Percentiles rank a stretch among this genome's conserved stretches.
phyloP scores from a whole-genome alignment of 495 filamentous ascomycete genomes.

The Daldinia loculata region DNA sequence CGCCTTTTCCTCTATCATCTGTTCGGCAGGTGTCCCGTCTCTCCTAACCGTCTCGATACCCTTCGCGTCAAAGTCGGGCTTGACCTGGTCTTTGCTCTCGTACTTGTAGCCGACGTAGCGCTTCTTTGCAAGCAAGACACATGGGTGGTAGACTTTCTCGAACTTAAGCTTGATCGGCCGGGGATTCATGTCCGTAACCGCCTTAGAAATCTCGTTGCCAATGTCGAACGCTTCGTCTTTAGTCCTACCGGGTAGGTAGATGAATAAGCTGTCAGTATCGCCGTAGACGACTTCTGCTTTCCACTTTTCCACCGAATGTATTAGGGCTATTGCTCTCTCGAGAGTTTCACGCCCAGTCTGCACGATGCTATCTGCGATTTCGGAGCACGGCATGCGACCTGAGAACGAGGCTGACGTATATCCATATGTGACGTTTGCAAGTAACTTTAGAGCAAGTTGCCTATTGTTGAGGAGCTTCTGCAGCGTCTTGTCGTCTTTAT shows the following conservation, averaged over 20 bases:
- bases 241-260: conserved; percentile 87
- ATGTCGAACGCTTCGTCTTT: conserved; percentile 90
- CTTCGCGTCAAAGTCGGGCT: conserved; percentile 96
- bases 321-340: conserved; percentile 91
- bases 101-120: conserved; percentile 98
- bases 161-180: conserved; percentile 95
- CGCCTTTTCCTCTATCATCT: conserved; percentile 96
- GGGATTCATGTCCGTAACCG: conserved; percentile 89
- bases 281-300: conserved; percentile 97
- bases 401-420: conserved; percentile 97
- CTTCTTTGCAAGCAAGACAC: conserved; percentile 93
- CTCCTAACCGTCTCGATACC: conserved; percentile 96
- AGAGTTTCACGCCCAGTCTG: conserved; percentile 94
- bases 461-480: conserved; percentile 92
- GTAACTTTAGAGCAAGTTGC: conserved; percentile 94
- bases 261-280: conserved; percentile 96
- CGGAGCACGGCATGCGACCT: conserved; percentile 95
- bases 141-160: conserved; percentile 97
- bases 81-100: conserved; percentile 76
- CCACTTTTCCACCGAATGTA: conserved; percentile 88
- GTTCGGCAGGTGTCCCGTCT: conserved; percentile 93
- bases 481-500: conserved; percentile 87
- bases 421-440: conserved; percentile 97
- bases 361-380: conserved; percentile 98
- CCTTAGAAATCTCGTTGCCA: conserved; percentile 89